Evolutionary conservation across 345 rosid genomes (phyloP), one percentile per base, ranked within the genome.

Genomic region (Salix dunnii): DNA sequence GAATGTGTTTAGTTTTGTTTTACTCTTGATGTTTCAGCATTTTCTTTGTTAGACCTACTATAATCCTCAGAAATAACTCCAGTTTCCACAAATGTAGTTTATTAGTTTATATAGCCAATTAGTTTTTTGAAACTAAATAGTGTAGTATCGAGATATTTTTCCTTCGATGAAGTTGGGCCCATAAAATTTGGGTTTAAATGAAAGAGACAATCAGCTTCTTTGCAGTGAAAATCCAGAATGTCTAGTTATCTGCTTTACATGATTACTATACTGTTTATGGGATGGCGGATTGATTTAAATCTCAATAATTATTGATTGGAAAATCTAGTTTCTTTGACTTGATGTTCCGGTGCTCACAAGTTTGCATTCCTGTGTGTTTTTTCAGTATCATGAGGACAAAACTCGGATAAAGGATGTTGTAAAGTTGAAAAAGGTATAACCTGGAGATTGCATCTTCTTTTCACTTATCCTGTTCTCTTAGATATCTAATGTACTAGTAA

Each of bases 311-410:
- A 2, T 7, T 63, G 68, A 60, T 63, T 10, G 12, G 48, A 17
- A 23, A 55, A 30, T 63, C 21, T 4, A 40, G 14, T 49, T 66
- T 75, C 65, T 51, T 66, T 12, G 68, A 65, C 31, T 33, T 65
- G n/a, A 51, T 65, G 33, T 70, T 64, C 16, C 23, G 51, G 66
- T 51, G 28, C 68, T 67, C 55, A 72, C 27, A 10, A 64, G 6
- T 20, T 53, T 61, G 27, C 70, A 64, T 76, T 67, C 58, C 49
- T 27, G 68, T 67, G 66, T 77, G 55, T 79, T 64, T 84, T 67
- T 81, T 76, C 93, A 96, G 99, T 84, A 90, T 81, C 92, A 91
- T 49, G 96, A 89, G 46, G 92, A 91, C 84, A 96, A 90, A 82
- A 77, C 82, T 77, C 87, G 91, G 74, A 82, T 96, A 82, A 91